A percentile compares a stretch with the other conserved stretches of the same genome.
Evolutionary conservation across 1,284 basidiomycete genomes (phyloP).

Genomic region (Ustilago crameri): DNA sequence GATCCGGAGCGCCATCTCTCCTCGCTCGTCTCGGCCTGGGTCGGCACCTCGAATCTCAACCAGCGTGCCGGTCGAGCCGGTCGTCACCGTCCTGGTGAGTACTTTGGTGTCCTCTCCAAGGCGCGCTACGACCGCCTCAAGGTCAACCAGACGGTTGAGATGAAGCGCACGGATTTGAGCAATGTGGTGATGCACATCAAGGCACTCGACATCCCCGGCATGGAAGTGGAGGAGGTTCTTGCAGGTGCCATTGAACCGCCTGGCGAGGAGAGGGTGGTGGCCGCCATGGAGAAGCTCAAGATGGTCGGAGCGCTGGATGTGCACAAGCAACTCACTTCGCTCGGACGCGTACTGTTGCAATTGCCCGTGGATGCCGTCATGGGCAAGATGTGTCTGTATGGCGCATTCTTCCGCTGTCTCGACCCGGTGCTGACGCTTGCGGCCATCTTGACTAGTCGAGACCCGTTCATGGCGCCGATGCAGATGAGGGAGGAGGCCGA

Average conservation of each 20-base stretch:
- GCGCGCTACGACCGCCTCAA: slow-evolving; percentile 76
- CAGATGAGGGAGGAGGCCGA: slow-evolving; percentile 71
- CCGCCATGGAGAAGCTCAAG: slow-evolving; percentile 83
- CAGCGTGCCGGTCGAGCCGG: slow-evolving; percentile 94
- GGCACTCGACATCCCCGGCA: slow-evolving; percentile 89
- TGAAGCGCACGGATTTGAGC: slow-evolving; percentile 77
- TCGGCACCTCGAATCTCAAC: slow-evolving; percentile 90
- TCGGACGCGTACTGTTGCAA: slow-evolving; percentile 88
- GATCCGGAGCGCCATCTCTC: slow-evolving; percentile 89
- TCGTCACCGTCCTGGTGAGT: slow-evolving; percentile 89
- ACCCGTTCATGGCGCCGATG: slow-evolving; percentile 86
- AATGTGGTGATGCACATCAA: slow-evolving; percentile 82
- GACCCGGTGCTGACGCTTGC: slow-evolving; percentile 89
- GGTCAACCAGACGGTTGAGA: slow-evolving; percentile 91
- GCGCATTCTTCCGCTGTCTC: slow-evolving; percentile 91
- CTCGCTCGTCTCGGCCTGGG: slow-evolving; percentile 87
- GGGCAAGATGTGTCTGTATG: slow-evolving; percentile 88
- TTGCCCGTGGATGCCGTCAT: slow-evolving; percentile 90
- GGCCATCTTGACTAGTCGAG: slow-evolving; percentile 87
- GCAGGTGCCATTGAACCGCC: slow-evolving; percentile 89
- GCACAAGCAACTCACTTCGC: slow-evolving; percentile 81
- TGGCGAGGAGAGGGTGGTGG: slow-evolving; percentile 78
- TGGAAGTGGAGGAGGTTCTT: slow-evolving; percentile 88
- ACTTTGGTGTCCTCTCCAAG: slow-evolving; percentile 84
- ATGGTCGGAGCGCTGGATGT: slow-evolving; percentile 89